Evolutionary conservation across 331 rosid genomes (phyloP).

Genomic region (Erythrophleum ivorense): DNA sequence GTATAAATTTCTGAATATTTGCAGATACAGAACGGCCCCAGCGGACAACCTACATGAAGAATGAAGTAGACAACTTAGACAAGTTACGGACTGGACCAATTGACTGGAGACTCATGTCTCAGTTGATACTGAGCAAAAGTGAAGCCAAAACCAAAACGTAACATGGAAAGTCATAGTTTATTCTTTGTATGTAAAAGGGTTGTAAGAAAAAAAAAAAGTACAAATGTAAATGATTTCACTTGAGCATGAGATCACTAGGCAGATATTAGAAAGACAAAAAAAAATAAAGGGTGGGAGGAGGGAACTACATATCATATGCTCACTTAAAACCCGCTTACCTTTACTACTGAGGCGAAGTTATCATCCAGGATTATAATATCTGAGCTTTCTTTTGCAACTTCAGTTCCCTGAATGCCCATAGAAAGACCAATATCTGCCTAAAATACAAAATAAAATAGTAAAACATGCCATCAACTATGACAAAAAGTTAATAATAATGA

Average conservation of each 20-base stretch:
- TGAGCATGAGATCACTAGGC: slow-evolving; percentile 5
- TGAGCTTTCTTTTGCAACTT: slow-evolving; percentile 98
- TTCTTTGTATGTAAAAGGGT: not conserved
- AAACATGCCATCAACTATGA: slow-evolving; percentile 49
- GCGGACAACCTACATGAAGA: slow-evolving; percentile 77
- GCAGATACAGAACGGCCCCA: slow-evolving; percentile 99
- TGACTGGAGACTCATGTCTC: slow-evolving; percentile 16
- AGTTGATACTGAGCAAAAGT: slow-evolving; percentile 27
- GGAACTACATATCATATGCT: slow-evolving; percentile 22
- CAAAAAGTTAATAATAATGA: slow-evolving; percentile 22
- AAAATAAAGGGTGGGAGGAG: not conserved
- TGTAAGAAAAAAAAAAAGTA: not conserved
- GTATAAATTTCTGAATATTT: slow-evolving; percentile 97
- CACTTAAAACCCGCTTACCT: slow-evolving; percentile 52
- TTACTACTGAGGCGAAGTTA: slow-evolving; percentile 92
- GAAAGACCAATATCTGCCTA: slow-evolving; percentile 99
- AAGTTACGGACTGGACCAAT: slow-evolving; percentile 35
- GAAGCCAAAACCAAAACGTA: slow-evolving; percentile 23
- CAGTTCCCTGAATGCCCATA: slow-evolving; percentile 99
- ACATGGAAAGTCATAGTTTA: slow-evolving; percentile 3
- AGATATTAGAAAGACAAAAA: not conserved
- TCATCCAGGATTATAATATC: slow-evolving; percentile 97
- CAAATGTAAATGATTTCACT: slow-evolving; percentile 14
- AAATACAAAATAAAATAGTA: slow-evolving; percentile 49
- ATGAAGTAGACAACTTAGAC: slow-evolving; percentile 36